These are phyloP conservation scores for Populus tomentosa DNA, from an alignment of 441 rosid genomes.

Conservation along the genomic window DNA sequence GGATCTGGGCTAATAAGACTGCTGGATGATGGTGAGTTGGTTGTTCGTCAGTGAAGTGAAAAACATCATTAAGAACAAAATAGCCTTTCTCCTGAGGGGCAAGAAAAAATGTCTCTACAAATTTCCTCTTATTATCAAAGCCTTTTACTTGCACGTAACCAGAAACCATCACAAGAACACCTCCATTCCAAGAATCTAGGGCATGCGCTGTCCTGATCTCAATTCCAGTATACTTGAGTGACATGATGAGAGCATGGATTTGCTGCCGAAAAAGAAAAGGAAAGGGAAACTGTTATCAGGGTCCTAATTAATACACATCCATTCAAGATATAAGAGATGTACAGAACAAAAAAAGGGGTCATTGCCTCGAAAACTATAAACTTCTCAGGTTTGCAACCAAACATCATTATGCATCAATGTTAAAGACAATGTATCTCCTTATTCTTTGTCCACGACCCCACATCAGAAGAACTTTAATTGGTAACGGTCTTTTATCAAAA, in stretches of 20 bases:
- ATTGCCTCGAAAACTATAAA: too few species aligned
- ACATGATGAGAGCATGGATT: conserved; percentile 69
- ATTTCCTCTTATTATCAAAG: conserved; percentile 58
- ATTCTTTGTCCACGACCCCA: too few species aligned
- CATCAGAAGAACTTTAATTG: too few species aligned
- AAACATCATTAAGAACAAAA: conserved; percentile 87
- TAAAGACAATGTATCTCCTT: too few species aligned
- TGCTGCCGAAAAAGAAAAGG: conserved; percentile 45
- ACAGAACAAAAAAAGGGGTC: too few species aligned
- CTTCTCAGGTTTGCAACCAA: too few species aligned
- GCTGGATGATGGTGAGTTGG: conserved; percentile 48
- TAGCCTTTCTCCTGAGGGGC: conserved; percentile 91
- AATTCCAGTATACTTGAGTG: conserved; percentile 51
- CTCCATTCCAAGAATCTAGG: conserved; percentile 81
- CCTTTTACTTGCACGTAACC: conserved; percentile 65
- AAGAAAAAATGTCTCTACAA: conserved; percentile 87
- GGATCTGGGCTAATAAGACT: conserved; percentile 36
- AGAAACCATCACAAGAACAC: conserved; percentile 81
- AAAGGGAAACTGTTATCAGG: not conserved
- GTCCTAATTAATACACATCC: not conserved
- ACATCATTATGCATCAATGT: too few species aligned
- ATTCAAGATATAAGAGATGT: too few species aligned
- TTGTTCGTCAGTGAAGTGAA: conserved; percentile 67
- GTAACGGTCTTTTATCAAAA: too few species aligned
- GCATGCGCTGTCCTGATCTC: conserved; percentile 72